A percentile compares a stretch with the other conserved stretches of the same genome.
phyloP scores from a whole-genome alignment of 805 yeast genomes.

The Candida verbasci region DNA sequence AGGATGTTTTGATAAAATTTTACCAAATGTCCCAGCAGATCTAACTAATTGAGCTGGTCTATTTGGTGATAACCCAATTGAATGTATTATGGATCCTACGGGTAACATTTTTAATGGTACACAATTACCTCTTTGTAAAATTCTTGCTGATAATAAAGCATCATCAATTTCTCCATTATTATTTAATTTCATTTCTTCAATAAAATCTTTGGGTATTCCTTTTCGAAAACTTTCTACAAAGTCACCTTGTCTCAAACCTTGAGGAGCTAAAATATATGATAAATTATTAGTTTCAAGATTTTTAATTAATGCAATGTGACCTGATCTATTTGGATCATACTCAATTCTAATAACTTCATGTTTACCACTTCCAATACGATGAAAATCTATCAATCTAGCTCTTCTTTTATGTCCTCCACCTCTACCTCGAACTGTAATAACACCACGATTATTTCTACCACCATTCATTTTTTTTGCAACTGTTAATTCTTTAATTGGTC shows the following conservation, averaged over 20 bases:
- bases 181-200: constrained; percentile 60
- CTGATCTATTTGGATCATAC: constrained; percentile 91
- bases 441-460: constrained; percentile 88
- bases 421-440: constrained; percentile 86
- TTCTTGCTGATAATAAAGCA: constrained; percentile 80
- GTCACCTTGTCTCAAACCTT: constrained; percentile 92
- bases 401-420: constrained; percentile 97
- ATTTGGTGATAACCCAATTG: constrained; percentile 67
- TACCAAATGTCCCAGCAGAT: constrained; percentile 92
- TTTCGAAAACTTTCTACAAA: constrained; percentile 79
- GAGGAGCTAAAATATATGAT: constrained; percentile 84
- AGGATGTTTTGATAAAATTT: constrained; percentile 74
- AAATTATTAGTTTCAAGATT: constrained; percentile 57
- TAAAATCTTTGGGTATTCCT: constrained; percentile 77
- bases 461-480: constrained; percentile 65
- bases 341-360: constrained; percentile 85
- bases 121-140: constrained; percentile 92
- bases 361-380: constrained; percentile 61
- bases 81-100: constrained; percentile 87
- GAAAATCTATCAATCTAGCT: constrained; percentile 75
- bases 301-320: constrained; percentile 84
- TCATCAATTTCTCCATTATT: constrained; percentile 85
- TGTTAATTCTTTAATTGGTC: constrained; percentile 75
- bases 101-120: constrained; percentile 90
- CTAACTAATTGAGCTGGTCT: constrained; percentile 87